Conservation (phyloP, 2,329 filamentous ascomycete species). For the Balansia obtecta region DNA sequence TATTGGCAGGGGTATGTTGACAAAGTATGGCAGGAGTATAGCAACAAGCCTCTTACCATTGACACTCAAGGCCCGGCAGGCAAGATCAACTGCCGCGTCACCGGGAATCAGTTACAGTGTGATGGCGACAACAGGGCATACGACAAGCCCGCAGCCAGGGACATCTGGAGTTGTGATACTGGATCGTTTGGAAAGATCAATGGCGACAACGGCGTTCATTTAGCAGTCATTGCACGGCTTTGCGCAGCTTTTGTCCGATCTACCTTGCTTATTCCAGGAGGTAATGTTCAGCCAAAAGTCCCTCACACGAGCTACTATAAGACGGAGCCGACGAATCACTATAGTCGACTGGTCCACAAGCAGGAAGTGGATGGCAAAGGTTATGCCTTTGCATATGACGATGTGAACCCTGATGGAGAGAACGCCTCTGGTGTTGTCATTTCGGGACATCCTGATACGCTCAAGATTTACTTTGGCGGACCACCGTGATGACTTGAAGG, state of each 20-base stretch:
- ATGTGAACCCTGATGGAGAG: conserved; percentile 45
- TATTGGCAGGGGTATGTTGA: conserved; percentile 35
- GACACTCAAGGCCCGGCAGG: conserved; percentile 29
- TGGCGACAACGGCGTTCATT: conserved; percentile 27
- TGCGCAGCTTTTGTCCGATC: conserved; percentile 39
- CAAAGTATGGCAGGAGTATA: conserved; percentile 32
- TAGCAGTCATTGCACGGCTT: conserved; percentile 32
- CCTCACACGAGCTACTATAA: conserved; percentile 30
- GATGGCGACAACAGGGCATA: conserved; percentile 30
- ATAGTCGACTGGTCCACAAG: conserved; percentile 46
- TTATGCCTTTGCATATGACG: conserved; percentile 58
- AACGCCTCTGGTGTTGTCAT: conserved; percentile 32
- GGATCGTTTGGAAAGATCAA: conserved; percentile 29
- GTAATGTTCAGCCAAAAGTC: conserved; percentile 31
- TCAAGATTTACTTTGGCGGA: conserved; percentile 19
- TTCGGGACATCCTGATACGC: conserved; percentile 11
- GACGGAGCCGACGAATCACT: conserved; percentile 37
- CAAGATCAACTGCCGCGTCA: conserved; percentile 26
- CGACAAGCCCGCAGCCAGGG: conserved; percentile 27
- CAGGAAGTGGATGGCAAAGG: conserved; percentile 46
- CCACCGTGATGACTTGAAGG: conserved; percentile 4
- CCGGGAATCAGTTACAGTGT: conserved; percentile 24
- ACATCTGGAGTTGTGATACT: conserved; percentile 39
- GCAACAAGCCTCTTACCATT: conserved; percentile 24
- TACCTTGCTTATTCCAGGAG: conserved; percentile 32